Base-by-base conservation (phyloP, 805 yeast species). In the Candida verbasci region DNA sequence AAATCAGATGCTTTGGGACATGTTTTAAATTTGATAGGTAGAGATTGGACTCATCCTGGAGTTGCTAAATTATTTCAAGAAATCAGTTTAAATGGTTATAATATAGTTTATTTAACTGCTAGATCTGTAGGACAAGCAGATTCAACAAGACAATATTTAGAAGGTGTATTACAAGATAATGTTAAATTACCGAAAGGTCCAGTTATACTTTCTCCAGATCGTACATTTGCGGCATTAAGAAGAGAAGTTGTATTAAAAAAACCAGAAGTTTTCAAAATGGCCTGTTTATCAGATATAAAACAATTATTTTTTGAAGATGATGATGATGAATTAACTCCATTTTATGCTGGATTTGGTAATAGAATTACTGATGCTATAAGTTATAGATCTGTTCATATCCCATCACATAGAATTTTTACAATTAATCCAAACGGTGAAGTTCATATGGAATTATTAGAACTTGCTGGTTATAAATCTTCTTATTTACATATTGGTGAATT, bases 191-290 rank as follows among this genome's bases (percentile, higher is more conserved):
- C 98, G 0, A 56, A 60, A 5, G 98, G 98, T 0, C 98, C 98
- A 0, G 98, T 93, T 9, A 87, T 93, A 29, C 64, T 93, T 35
- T 85, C 95, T 24, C 98, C 98, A 0, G 98, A 93, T 60, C 63
- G 98, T 48, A 91, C 97, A 0, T 86, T 93, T 67, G 97, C 97
- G 3, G 98, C 98, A 0, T 64, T 93, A 37, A 75, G 76, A 49
- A 72, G 98, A 44, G 98, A 93, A 55, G 94, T 93, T 18, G 91
- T 93, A 31, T 63, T 91, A 53, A 86, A 89, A 47, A 91, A 91
- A 54, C 98, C 98, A 0, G 97, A 93, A 59, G 93, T 93, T n/a
- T 93, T 93, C 70, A 93, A 93, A 53, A 93, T 93, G 89, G 95
- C 98, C 1, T 91, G 97, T 59, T 66, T 93, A 42, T 79, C 82